Evolutionary conservation across 192 early-diverging fungal genomes (phyloP).

Genomic region (Podila epigama): DNA sequence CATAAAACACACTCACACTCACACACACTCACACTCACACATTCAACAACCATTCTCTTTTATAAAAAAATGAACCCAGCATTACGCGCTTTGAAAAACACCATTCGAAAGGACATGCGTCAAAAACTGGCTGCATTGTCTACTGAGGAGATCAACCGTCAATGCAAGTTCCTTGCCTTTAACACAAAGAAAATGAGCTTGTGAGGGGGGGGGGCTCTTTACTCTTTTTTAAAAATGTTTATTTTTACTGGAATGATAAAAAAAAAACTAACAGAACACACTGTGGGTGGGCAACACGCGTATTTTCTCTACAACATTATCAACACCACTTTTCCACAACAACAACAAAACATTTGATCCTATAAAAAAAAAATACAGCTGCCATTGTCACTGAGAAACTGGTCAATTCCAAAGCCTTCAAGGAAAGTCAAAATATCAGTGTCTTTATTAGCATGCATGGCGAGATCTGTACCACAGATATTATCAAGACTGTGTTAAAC

Average conservation of each 20-base stretch:
- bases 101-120: conserved; percentile 47
- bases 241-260: too few relatives aligned
- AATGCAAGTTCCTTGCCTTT: conserved; percentile 8
- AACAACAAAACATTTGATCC: too few relatives aligned
- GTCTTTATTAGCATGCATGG: conserved; percentile 63
- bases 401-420: conserved; percentile 32
- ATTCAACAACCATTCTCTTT: neutral
- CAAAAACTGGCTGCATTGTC: conserved; percentile 18
- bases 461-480: conserved; percentile 56
- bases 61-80: conserved; percentile 29
- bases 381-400: conserved; percentile 50
- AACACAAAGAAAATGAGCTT: neutral
- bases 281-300: too few relatives aligned
- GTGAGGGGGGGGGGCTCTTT: neutral
- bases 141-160: conserved; percentile 33
- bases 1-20: too few relatives aligned
- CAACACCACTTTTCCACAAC: too few relatives aligned
- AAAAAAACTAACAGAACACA: neutral
- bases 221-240: too few relatives aligned
- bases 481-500: conserved; percentile 56
- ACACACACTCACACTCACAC: neutral
- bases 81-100: conserved; percentile 35
- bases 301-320: too few relatives aligned
- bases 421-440: conserved; percentile 54
- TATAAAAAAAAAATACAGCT: conserved; percentile 13